Base-by-base conservation (phyloP, 345 rosid genomes). In the Carallia pectinifolia region DNA sequence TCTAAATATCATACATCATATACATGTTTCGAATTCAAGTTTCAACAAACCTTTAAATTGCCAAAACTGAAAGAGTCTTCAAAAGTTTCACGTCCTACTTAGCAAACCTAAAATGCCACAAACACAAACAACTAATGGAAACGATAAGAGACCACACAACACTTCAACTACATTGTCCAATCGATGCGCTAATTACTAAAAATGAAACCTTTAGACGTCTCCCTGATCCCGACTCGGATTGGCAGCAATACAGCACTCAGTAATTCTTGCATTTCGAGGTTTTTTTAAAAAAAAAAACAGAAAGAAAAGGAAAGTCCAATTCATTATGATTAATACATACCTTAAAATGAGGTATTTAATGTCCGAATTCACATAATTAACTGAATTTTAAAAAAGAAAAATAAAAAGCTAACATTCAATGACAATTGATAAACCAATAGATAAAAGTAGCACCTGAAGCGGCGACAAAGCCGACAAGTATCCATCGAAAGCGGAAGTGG, bases 401-500 rank as follows among this genome's bases (percentile, higher is more conserved):
- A n/a, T n/a, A n/a, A 53, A 61, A 19, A 19, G 4, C 30, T 13
- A 8, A 8, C 62, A 67, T 67, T 63, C 12, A 40, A 61, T 3
- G 17, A 30, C 23, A 23, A 23, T 23, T 23, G 23, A 23, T 27
- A 13, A 15, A 56, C 29, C 44, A 2, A 34, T 8, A 53, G 61
- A 56, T 19, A 9, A 56, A 53, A 53, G 66, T 52, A 78, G 65
- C 66, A 89, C 99, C 97, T 96, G 99, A 81, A 96, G 87, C 59
- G 99, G 99, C 63, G 98, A 96, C 34, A 96, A 75, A 33, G 98
- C 99, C 6, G 99, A 96, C 76, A 96, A 74, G 80, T 87, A 92
- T 2, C 98, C 98, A 65, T 96, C 99, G 71, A 96, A 96, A 31
- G 99, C 99, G 4, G 99, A 96, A 38, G 96, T 92, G n/a, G 99